These are phyloP conservation scores for Puccinia triticina DNA, from an alignment of 1,284 basidiomycete genomes.

Conservation along the genomic window DNA sequence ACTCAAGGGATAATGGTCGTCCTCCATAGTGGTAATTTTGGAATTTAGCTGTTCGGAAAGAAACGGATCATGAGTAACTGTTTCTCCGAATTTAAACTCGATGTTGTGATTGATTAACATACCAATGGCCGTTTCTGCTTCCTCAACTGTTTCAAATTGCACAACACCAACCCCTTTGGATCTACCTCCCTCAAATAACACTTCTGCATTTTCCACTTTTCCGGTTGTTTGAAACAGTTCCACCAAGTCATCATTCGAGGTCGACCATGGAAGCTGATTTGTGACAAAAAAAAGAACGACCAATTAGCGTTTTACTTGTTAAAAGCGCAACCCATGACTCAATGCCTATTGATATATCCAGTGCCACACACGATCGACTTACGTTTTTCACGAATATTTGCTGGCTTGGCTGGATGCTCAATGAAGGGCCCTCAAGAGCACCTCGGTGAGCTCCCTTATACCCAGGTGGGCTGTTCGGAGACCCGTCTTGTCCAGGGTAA, in stretches of 20 bases:
- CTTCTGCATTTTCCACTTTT: conserved; percentile 88
- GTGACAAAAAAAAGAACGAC: background rate
- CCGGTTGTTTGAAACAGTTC: conserved; percentile 98
- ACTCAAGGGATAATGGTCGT: conserved; percentile 52
- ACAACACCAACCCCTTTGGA: conserved; percentile 94
- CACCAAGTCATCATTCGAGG: conserved; percentile 96
- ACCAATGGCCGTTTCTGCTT: conserved; percentile 88
- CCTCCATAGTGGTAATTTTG: conserved; percentile 57
- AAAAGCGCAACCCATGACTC: background rate
- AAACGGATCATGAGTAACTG: conserved; percentile 62
- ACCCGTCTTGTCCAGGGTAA: conserved; percentile 72
- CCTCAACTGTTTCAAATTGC: conserved; percentile 82
- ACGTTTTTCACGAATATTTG: conserved; percentile 98
- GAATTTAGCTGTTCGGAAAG: conserved; percentile 54
- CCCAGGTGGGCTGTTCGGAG: conserved; percentile 52
- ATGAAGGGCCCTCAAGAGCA: conserved; percentile 62
- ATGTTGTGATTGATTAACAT: conserved; percentile 57
- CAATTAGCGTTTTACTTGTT: background rate
- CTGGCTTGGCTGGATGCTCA: conserved; percentile 75
- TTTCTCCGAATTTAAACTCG: background rate
- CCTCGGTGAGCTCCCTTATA: conserved; percentile 61
- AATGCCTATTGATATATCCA: background rate
- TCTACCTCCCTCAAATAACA: conserved; percentile 80
- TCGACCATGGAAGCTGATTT: conserved; percentile 89
- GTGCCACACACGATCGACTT: conserved; percentile 62